Evolutionary conservation across 176 grass and related monocot genomes (phyloP).

Genomic region (Urochloa ruziziensis): DNA sequence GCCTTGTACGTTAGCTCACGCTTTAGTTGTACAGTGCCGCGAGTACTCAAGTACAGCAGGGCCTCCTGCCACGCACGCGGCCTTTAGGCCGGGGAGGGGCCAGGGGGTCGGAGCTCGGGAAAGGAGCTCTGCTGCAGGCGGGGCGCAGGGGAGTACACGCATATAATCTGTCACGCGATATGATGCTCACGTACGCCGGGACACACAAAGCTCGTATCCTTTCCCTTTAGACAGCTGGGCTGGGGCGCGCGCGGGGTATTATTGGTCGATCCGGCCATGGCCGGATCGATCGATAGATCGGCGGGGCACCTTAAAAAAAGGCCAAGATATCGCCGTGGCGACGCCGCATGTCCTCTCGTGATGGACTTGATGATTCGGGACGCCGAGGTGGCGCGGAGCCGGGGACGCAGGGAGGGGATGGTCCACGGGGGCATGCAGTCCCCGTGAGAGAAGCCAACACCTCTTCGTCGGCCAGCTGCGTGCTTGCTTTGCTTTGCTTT

Average conservation of each 20-base stretch:
- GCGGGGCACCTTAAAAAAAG: background rate
- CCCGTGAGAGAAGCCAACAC: constrained; percentile 38
- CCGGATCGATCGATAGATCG: background rate
- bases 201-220: background rate
- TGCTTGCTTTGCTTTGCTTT: background rate
- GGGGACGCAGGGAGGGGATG: background rate
- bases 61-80: background rate
- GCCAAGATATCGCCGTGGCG: background rate
- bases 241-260: background rate
- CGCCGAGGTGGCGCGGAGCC: constrained; percentile 31
- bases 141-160: background rate
- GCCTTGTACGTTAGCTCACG: background rate
- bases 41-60: background rate
- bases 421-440: constrained; percentile 24
- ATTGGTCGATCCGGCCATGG: background rate
- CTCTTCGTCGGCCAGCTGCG: background rate
- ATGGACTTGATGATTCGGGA: constrained; percentile 12
- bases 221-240: background rate
- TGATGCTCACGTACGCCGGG: background rate
- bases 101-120: too few relatives aligned
- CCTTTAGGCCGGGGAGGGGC: background rate
- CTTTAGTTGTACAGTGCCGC: background rate
- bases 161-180: background rate
- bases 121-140: too few relatives aligned
- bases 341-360: constrained; percentile 13